These are phyloP conservation scores for Didymellaceae sp. DNA, from an alignment of 2,329 filamentous ascomycete species.

Conservation along the genomic window DNA sequence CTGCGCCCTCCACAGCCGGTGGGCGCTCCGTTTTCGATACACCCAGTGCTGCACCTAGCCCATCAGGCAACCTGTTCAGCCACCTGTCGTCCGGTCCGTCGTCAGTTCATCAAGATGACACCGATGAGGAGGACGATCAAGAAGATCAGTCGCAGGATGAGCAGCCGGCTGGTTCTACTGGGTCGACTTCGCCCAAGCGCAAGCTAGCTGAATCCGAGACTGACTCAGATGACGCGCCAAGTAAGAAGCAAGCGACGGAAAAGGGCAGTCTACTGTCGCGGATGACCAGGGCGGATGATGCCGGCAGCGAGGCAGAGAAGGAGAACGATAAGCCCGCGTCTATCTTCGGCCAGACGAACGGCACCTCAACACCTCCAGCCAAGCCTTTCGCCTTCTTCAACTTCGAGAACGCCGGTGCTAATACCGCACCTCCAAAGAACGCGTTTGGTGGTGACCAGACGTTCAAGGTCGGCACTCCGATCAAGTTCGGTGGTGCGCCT, in stretches of 20 bases:
- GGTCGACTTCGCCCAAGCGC: slow-evolving; percentile 32
- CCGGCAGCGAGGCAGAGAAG: slow-evolving; percentile 32
- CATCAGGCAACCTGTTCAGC: slow-evolving; percentile 41
- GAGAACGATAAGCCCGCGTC: slow-evolving; percentile 24
- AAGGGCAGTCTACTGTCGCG: slow-evolving; percentile 37
- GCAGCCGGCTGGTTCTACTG: slow-evolving; percentile 20
- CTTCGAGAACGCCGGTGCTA: slow-evolving; percentile 36
- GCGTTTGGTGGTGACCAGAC: slow-evolving; percentile 46
- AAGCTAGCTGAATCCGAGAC: slow-evolving; percentile 33
- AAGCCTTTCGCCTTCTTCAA: slow-evolving; percentile 39
- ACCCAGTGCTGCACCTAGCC: slow-evolving; percentile 27
- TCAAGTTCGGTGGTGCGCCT: slow-evolving; percentile 41
- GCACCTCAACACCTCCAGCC: slow-evolving; percentile 35
- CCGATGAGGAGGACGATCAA: slow-evolving; percentile 27
- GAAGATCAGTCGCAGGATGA: slow-evolving; percentile 19
- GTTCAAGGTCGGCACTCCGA: slow-evolving; percentile 44
- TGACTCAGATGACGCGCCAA: slow-evolving; percentile 32
- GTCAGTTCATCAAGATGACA: slow-evolving; percentile 40
- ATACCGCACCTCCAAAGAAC: slow-evolving; percentile 37
- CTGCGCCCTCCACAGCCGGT: slow-evolving; percentile 37
- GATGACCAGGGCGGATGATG: slow-evolving; percentile 33
- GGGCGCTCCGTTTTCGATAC: slow-evolving; percentile 43
- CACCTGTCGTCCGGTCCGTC: slow-evolving; percentile 44
- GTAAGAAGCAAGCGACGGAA: slow-evolving; percentile 28
- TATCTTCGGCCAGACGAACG: slow-evolving; percentile 31